These are phyloP conservation scores for Gelatoporia subvermispora DNA, from an alignment of 768 basidiomycete species.

Conservation along the genomic window DNA sequence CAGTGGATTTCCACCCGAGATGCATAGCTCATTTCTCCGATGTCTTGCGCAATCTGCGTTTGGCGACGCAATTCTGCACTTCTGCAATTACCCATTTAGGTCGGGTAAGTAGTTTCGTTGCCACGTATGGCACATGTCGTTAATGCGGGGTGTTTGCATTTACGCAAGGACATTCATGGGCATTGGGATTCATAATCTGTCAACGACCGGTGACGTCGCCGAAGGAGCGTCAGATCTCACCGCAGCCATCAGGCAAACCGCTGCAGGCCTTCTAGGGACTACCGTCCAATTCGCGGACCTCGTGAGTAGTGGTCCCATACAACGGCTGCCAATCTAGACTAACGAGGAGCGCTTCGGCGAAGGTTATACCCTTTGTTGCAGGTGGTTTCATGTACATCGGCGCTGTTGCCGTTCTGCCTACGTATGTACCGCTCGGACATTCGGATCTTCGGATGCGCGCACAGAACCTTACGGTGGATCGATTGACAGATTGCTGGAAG, in stretches of 20 bases:
- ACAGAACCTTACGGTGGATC: neutral
- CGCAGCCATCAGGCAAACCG: slow-evolving; percentile 71
- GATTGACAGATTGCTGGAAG: slow-evolving; percentile 62
- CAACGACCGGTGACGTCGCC: slow-evolving; percentile 41
- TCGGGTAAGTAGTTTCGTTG: slow-evolving; percentile 13
- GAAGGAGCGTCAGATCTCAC: slow-evolving; percentile 55
- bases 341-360: neutral
- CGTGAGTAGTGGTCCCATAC: slow-evolving; percentile 46
- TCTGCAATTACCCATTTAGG: slow-evolving; percentile 7
- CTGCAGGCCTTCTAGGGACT: slow-evolving; percentile 77
- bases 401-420: slow-evolving; percentile 86
- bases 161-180: slow-evolving; percentile 73
- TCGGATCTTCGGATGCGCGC: too few relatives aligned
- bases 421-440: slow-evolving; percentile 64
- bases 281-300: slow-evolving; percentile 75
- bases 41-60: slow-evolving; percentile 19
- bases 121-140: neutral
- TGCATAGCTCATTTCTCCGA: slow-evolving; percentile 15
- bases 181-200: slow-evolving; percentile 75
- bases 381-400: slow-evolving; percentile 94
- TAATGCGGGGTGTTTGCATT: neutral
- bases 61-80: neutral
- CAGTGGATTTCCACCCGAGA: slow-evolving; percentile 8
- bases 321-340: neutral
- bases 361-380: slow-evolving; percentile 88